phyloP scores from a whole-genome alignment of 805 yeast genomes.

The Lachancea dasiensis region DNA sequence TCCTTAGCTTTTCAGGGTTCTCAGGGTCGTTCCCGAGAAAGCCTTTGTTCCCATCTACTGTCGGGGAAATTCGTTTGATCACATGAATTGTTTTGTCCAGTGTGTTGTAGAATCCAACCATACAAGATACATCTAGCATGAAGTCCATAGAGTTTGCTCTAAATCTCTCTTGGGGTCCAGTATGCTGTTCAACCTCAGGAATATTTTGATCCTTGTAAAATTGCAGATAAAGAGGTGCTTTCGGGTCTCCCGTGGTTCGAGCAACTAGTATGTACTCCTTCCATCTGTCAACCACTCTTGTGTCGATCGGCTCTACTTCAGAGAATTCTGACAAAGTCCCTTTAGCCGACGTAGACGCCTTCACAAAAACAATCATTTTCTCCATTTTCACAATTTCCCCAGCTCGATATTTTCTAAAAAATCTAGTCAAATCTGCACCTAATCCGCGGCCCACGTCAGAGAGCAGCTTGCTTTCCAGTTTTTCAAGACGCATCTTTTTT shows the following conservation, averaged over 20 bases:
- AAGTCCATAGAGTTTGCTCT: conserved; percentile 29
- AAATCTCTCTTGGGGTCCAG: conserved; percentile 5
- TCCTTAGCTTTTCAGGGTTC: conserved; percentile 13
- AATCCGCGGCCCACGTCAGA: conserved; percentile 2
- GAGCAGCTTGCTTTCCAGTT: conserved; percentile 13
- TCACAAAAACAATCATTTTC: conserved; percentile 62
- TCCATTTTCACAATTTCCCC: conserved; percentile 67
- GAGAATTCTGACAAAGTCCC: conserved; percentile 35
- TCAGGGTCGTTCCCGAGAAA: conserved; percentile 5
- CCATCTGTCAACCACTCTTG: conserved; percentile 67
- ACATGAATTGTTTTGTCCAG: conserved; percentile 67
- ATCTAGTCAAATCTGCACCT: conserved; percentile 5
- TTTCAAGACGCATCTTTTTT: conserved; percentile 14
- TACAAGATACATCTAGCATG: conserved; percentile 25
- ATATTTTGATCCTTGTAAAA: conserved; percentile 47
- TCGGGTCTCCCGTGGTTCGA: conserved; percentile 48
- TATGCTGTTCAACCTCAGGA: conserved; percentile 12
- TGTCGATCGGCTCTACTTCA: conserved; percentile 46
- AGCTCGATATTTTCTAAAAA: conserved; percentile 33
- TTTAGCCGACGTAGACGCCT: conserved; percentile 29
- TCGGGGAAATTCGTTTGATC: conserved; percentile 23
- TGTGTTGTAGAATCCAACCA: conserved; percentile 52
- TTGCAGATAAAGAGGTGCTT: conserved; percentile 54
- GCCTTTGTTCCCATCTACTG: not conserved
- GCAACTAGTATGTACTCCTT: conserved; percentile 71